These are phyloP conservation scores for Neonectria faginata DNA, from an alignment of 2,329 filamentous ascomycete genomes.

Conservation along the genomic window DNA sequence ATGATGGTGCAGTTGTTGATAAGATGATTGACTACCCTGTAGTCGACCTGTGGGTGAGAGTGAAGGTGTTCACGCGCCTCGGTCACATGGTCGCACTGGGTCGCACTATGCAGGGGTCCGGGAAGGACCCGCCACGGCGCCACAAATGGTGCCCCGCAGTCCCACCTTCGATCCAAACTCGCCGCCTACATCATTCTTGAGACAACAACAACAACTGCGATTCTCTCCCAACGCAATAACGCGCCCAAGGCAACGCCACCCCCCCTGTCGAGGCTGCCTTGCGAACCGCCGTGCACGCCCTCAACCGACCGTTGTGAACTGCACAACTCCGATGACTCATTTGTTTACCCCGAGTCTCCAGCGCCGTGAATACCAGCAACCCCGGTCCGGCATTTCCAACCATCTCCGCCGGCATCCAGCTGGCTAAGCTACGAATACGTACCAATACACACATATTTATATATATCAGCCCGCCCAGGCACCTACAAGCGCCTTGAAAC, in stretches of 20 bases:
- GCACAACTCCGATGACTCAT: constrained; percentile 23
- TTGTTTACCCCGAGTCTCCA: not conserved
- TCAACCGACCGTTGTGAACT: constrained; percentile 2
- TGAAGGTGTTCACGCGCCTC: constrained; percentile 21
- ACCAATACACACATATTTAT: constrained; percentile 7
- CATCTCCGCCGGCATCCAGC: constrained; percentile 10
- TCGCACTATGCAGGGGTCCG: constrained; percentile 1
- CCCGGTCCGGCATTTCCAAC: constrained; percentile 21
- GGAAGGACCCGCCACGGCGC: constrained; percentile 1
- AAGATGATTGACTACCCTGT: constrained; percentile 8
- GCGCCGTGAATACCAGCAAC: constrained; percentile 23
- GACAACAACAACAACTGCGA: constrained; percentile 7
- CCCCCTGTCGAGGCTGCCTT: constrained; percentile 5
- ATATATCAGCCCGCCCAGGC: constrained; percentile 15
- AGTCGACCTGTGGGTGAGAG: not conserved
- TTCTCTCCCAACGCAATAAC: constrained; percentile 9
- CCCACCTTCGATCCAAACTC: constrained; percentile 17
- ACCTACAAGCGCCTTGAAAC: constrained; percentile 7
- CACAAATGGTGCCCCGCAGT: constrained; percentile 1
- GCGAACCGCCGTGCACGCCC: constrained; percentile 2
- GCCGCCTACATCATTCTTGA: constrained; percentile 28
- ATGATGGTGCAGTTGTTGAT: not conserved
- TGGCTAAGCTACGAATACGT: constrained; percentile 3
- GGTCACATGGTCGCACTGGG: constrained; percentile 6
- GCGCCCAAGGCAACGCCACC: constrained; percentile 6